Percentiles rank a stretch among this genome's conserved stretches.
These are phyloP conservation scores for Cronartium quercuum DNA, from an alignment of 1,284 basidiomycete species.

Conservation along the genomic window DNA sequence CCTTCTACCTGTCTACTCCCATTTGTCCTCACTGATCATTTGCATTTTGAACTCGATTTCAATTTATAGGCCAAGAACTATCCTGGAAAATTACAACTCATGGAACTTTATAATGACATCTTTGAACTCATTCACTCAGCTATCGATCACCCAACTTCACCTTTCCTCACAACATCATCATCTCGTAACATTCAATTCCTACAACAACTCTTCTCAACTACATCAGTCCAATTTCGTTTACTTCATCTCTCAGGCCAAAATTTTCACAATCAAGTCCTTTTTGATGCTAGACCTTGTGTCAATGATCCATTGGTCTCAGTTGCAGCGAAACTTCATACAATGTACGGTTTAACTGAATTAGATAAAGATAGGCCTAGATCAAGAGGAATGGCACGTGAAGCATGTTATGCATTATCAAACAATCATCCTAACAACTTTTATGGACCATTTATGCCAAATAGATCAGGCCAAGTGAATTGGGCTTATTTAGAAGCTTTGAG, in stretches of 20 bases:
- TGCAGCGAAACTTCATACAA: conserved; percentile 24
- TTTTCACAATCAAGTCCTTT: conserved; percentile 1
- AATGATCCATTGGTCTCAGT: neutral
- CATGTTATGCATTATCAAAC: conserved; percentile 3
- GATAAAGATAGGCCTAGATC: neutral
- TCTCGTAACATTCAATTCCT: conserved; percentile 7
- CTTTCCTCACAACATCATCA: neutral
- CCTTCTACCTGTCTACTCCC: neutral
- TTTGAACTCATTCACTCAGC: conserved; percentile 18
- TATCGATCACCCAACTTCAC: neutral
- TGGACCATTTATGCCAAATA: conserved; percentile 28
- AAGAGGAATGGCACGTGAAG: conserved; percentile 22
- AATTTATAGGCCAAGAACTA: conserved; percentile 12
- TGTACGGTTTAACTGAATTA: conserved; percentile 14
- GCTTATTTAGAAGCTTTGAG: conserved; percentile 25
- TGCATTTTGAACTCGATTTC: neutral
- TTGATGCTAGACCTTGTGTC: neutral
- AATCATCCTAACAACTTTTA: neutral
- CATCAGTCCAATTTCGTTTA: conserved; percentile 10
- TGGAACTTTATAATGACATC: neutral
- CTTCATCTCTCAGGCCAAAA: conserved; percentile 12
- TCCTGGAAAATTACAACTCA: neutral
- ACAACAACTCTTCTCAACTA: neutral
- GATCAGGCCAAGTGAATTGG: conserved; percentile 26
- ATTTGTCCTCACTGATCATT: neutral